A percentile compares a stretch with the other conserved stretches of the same genome.
phyloP scores from a whole-genome alignment of 2,329 filamentous ascomycete genomes.

The Aschersonia sp. region DNA sequence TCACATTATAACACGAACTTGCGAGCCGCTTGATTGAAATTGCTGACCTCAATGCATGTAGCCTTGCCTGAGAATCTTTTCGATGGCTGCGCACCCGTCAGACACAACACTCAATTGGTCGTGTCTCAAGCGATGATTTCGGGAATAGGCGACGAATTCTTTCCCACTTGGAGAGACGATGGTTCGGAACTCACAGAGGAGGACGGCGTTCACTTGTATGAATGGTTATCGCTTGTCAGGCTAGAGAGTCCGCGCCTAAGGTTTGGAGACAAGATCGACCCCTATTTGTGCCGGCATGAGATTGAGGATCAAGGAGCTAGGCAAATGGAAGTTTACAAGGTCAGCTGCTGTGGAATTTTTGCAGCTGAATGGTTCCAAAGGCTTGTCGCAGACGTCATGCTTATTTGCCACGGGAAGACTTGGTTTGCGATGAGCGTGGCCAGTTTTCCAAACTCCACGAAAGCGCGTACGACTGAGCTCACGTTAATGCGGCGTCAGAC shows the following conservation, averaged over 20 bases:
- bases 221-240: slow-evolving; percentile 59
- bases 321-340: slow-evolving; percentile 23
- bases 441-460: slow-evolving; percentile 31
- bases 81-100: too few relatives aligned
- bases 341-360: slow-evolving; percentile 47
- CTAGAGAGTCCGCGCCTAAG: slow-evolving; percentile 50
- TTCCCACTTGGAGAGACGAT: slow-evolving; percentile 15
- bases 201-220: slow-evolving; percentile 47
- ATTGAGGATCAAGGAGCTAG: slow-evolving; percentile 13
- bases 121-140: too few relatives aligned
- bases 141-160: slow-evolving; percentile 8
- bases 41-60: too few relatives aligned
- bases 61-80: too few relatives aligned
- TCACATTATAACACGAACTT: too few relatives aligned
- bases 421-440: slow-evolving; percentile 44
- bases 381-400: slow-evolving; percentile 30
- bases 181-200: slow-evolving; percentile 44
- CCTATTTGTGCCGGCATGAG: slow-evolving; percentile 54
- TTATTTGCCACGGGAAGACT: slow-evolving; percentile 23
- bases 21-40: too few relatives aligned
- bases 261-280: slow-evolving; percentile 44
- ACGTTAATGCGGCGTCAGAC: slow-evolving; percentile 37
- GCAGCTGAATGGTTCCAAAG: slow-evolving; percentile 35
- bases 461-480: slow-evolving; percentile 31
- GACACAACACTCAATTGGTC: too few relatives aligned